Evolutionary conservation across 345 rosid genomes (phyloP).

Genomic region (Citrus australasica): DNA sequence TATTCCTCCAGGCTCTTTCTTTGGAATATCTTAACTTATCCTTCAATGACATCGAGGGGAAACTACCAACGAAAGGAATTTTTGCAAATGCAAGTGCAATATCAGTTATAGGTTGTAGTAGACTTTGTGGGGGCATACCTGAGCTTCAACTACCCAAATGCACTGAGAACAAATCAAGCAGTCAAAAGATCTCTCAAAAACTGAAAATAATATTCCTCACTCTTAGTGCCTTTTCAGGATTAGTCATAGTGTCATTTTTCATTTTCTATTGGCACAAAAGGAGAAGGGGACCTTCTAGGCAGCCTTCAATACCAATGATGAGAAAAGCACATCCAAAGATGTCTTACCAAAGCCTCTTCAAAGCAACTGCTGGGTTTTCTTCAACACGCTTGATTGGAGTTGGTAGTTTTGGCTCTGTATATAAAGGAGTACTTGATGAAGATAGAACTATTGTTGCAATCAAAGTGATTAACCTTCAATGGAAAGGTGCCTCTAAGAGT

Average conservation of each 20-base stretch:
- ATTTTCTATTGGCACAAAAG: not conserved
- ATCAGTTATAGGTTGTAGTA: conserved; percentile 11
- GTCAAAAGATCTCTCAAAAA: not conserved
- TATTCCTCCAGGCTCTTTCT: not conserved
- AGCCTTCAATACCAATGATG: no score
- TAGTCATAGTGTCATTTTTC: not conserved
- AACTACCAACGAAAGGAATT: conserved; percentile 20
- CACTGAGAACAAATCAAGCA: not conserved
- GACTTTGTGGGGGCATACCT: conserved; percentile 23
- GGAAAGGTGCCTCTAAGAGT: not conserved
- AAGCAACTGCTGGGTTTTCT: conserved; percentile 12
- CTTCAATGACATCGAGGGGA: conserved; percentile 19
- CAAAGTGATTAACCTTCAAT: conserved; percentile 16
- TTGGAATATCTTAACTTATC: conserved; percentile 23
- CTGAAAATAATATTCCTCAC: conserved; percentile 3
- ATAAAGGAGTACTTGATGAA: not conserved
- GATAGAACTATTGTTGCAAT: not conserved
- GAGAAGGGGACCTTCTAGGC: not conserved
- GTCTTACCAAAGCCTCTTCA: not conserved
- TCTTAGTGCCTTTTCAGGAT: not conserved
- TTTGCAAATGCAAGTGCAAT: conserved; percentile 17
- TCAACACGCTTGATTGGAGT: not conserved
- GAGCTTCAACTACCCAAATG: conserved; percentile 16
- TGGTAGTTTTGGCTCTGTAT: conserved; percentile 6
- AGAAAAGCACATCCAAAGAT: not conserved